Evolutionary conservation across 2,329 filamentous ascomycete genomes (phyloP).

Genomic region (Apiospora hydei): DNA sequence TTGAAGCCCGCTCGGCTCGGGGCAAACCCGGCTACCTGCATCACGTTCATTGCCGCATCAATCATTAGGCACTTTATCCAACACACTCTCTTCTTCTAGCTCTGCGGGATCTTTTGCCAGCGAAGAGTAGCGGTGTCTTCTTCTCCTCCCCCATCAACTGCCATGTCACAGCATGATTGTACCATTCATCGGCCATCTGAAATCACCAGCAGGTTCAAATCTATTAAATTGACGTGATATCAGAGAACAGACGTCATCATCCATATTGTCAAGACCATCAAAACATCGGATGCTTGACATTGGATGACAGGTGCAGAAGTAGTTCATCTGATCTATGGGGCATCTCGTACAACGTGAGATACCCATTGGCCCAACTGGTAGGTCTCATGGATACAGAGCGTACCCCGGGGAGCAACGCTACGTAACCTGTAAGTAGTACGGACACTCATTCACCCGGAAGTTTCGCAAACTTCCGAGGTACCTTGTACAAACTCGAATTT

Average conservation of each 20-base stretch:
- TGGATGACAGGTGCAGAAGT: not conserved
- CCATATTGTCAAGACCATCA: not conserved
- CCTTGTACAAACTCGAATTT: not conserved
- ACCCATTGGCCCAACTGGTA: not conserved
- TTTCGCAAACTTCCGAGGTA: not conserved
- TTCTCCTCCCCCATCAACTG: not conserved
- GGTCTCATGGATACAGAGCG: not conserved
- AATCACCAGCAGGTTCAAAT: not conserved
- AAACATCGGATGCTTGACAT: not conserved
- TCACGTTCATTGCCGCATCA: not conserved
- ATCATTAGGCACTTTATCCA: not conserved
- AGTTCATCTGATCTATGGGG: not conserved
- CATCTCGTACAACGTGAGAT: not conserved
- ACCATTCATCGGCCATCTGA: not conserved
- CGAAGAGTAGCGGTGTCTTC: slow-evolving; percentile 7
- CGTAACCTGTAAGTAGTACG: not conserved
- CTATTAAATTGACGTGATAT: too few relatives aligned
- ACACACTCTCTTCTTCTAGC: not conserved
- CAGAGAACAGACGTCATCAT: not conserved
- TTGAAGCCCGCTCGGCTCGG: not conserved
- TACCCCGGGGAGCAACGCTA: not conserved
- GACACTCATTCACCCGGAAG: not conserved
- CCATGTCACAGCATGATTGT: not conserved
- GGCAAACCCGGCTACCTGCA: slow-evolving; percentile 8
- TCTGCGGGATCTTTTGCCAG: not conserved